Conservation (phyloP, 768 basidiomycete genomes). For the Mycena alexandri region DNA sequence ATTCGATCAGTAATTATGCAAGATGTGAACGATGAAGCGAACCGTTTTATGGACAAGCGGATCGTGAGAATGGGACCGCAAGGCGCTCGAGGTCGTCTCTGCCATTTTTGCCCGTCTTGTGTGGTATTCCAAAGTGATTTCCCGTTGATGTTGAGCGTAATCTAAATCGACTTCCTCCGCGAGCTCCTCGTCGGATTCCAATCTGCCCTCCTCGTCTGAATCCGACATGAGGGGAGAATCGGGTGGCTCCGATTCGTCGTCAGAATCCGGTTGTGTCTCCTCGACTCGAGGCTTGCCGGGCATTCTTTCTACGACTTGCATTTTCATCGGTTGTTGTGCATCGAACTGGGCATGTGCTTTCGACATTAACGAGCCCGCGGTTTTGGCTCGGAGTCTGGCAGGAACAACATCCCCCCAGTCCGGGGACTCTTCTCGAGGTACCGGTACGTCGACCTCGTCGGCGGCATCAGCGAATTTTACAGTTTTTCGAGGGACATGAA, state of each 20-base stretch:
- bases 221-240: constrained; percentile 41
- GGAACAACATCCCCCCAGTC: constrained; percentile 71
- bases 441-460: constrained; percentile 37
- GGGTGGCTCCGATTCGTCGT: constrained; percentile 71
- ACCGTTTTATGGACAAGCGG: constrained; percentile 60
- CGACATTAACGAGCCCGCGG: constrained; percentile 53
- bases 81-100: constrained; percentile 62
- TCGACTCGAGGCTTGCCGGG: constrained; percentile 48
- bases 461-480: constrained; percentile 64
- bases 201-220: constrained; percentile 48
- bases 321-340: constrained; percentile 69
- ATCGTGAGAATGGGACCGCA: constrained; percentile 61
- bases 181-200: constrained; percentile 52
- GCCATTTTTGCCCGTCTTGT: constrained; percentile 70
- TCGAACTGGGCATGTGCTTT: constrained; percentile 49
- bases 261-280: constrained; percentile 63
- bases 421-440: constrained; percentile 27
- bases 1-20: too few species aligned
- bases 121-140: constrained; percentile 80
- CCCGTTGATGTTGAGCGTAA: constrained; percentile 76
- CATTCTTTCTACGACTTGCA: constrained; percentile 75
- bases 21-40: constrained; percentile 33
- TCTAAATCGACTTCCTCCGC: constrained; percentile 70
- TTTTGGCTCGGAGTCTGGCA: constrained; percentile 58
- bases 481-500: constrained; percentile 62